These are phyloP conservation scores for Aspergillus pseudonomiae DNA, from an alignment of 2,329 filamentous ascomycete genomes.

Conservation along the genomic window DNA sequence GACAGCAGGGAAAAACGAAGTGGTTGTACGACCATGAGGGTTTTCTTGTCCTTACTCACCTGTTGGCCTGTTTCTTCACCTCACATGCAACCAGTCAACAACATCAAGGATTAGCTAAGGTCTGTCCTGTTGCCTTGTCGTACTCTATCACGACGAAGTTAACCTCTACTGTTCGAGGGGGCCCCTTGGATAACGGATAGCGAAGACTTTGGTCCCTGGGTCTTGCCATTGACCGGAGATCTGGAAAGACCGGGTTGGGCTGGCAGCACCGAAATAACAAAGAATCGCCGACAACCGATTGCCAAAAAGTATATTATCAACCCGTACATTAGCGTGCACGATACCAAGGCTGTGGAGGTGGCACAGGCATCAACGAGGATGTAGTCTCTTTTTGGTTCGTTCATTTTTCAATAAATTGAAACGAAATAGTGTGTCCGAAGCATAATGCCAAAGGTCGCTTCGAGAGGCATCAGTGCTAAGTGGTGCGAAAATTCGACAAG, in stretches of 20 bases:
- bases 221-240: slow-evolving; percentile 8
- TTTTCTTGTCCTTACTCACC: no score
- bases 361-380: slow-evolving; percentile 23
- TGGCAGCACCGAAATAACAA: slow-evolving; percentile 28
- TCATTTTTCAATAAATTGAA: slow-evolving; percentile 25
- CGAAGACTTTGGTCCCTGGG: no score
- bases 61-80: no score
- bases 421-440: slow-evolving; percentile 27
- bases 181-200: no score
- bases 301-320: slow-evolving; percentile 29
- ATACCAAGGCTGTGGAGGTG: slow-evolving; percentile 29
- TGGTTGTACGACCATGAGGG: no score
- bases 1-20: no score
- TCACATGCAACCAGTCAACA: no score
- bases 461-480: slow-evolving; percentile 15
- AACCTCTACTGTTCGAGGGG: no score
- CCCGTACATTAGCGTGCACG: slow-evolving; percentile 25
- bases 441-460: slow-evolving; percentile 23
- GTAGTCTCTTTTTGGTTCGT: slow-evolving; percentile 18
- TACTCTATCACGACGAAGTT: no score
- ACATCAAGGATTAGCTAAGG: no score
- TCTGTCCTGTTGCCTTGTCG: no score
- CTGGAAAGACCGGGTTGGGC: slow-evolving; percentile 22
- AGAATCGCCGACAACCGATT: slow-evolving; percentile 20
- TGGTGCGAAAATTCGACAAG: slow-evolving; percentile 23